These are phyloP conservation scores for Crucihimalaya himalaica DNA, from an alignment of 345 rosid genomes.

Conservation along the genomic window DNA sequence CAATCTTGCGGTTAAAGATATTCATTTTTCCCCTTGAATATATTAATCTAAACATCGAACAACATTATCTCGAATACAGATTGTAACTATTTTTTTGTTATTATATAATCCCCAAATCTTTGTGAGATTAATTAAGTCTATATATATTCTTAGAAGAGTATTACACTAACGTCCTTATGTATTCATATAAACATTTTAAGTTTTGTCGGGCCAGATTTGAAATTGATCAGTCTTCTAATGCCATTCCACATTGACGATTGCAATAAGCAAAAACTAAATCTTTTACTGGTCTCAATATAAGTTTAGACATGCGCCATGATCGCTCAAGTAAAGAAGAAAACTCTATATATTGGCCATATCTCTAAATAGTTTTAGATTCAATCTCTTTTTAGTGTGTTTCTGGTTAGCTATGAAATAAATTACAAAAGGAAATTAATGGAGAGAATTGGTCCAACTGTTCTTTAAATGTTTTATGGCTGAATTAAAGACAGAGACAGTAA, in stretches of 20 bases:
- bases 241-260: background rate
- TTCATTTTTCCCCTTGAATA: background rate
- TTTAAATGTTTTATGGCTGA: background rate
- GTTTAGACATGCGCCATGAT: background rate
- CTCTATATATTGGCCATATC: background rate
- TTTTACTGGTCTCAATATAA: background rate
- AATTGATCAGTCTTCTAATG: too few relatives aligned
- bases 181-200: too few relatives aligned
- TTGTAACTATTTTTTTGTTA: background rate
- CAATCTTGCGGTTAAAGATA: conserved; percentile 5
- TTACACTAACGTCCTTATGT: too few relatives aligned
- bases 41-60: background rate
- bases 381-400: background rate
- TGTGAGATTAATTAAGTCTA: background rate
- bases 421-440: background rate
- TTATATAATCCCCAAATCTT: background rate
- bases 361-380: too few relatives aligned
- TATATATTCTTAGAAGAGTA: too few relatives aligned
- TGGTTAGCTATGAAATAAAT: conserved; percentile 11
- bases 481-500: background rate
- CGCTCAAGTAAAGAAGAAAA: background rate
- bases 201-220: background rate
- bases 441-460: background rate
- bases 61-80: background rate
- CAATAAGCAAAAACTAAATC: background rate